Percentiles rank a stretch among this genome's conserved stretches.
These are phyloP conservation scores for Acaromyces ingoldii DNA, from an alignment of 1,284 basidiomycete species.

Conservation along the genomic window DNA sequence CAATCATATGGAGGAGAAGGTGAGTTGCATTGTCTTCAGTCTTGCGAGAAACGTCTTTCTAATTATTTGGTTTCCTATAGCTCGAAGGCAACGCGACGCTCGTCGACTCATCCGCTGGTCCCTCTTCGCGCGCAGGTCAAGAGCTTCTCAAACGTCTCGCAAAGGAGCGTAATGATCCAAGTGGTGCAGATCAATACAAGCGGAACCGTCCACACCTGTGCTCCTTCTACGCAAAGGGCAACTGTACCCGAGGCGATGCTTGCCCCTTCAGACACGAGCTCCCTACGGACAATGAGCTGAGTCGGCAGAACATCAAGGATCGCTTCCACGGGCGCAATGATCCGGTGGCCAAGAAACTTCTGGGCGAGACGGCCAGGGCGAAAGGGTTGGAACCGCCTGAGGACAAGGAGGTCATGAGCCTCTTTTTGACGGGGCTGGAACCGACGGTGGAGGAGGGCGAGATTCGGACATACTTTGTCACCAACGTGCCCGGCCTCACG, in stretches of 20 bases:
- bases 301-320: constrained; percentile 88
- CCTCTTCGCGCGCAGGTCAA: constrained; percentile 59
- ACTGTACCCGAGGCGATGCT: constrained; percentile 81
- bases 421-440: constrained; percentile 84
- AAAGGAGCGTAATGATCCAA: constrained; percentile 56
- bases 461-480: constrained; percentile 69
- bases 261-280: constrained; percentile 95
- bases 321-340: constrained; percentile 78
- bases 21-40: constrained; percentile 52
- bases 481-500: constrained; percentile 46
- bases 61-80: background rate
- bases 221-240: constrained; percentile 91
- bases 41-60: too few species aligned
- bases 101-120: constrained; percentile 46
- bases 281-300: constrained; percentile 63
- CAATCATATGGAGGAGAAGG: constrained; percentile 65
- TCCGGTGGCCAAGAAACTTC: constrained; percentile 82
- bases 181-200: constrained; percentile 74
- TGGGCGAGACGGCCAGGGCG: constrained; percentile 66
- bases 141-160: constrained; percentile 93
- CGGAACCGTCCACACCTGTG: constrained; percentile 89
- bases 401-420: constrained; percentile 73
- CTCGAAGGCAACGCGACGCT: constrained; percentile 26
- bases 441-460: constrained; percentile 67
- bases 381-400: constrained; percentile 84